Evolutionary conservation across 2,329 filamentous ascomycete genomes (phyloP), one percentile per base, ranked within the genome.

Genomic region (Xylaria sp.): DNA sequence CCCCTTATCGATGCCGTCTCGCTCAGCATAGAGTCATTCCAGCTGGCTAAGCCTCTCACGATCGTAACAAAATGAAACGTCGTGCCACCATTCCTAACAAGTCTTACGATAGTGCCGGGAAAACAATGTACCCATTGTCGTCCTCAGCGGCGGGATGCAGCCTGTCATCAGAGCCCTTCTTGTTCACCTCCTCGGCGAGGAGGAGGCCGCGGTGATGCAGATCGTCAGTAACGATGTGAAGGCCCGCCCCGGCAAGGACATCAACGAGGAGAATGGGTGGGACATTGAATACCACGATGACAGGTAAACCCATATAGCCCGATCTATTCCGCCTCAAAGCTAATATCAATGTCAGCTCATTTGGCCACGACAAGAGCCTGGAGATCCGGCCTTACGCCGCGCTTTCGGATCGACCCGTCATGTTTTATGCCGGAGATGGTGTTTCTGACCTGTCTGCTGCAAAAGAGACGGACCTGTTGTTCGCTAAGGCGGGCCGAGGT

Each of bases 311-410:
- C 25, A 15, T 2, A 54, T 9, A 13, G 9, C 15, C 38, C 17
- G 7, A 37, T n/a, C 13, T 2, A 29, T 37, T 4, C 6, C 17
- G 13, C 17, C 41, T 5, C 13, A 23, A 19, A 23, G 23, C 44
- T 71, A 56, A 70, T 33, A 0, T 27, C 21, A 21, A 11, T 38
- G 56, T 61, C 64, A 91, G 90, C 73, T 84, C 88, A 60, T 96
- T 96, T 71, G 95, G 95, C n/a, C 95, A 99, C 75, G 94, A 99
- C 83, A 99, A 99, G 85, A 93, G 90, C 25, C 82, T 94, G 55
- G 92, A 95, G 74, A 92, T 99, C 71, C 87, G 91, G 67, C 92
- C 92, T 53, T 98, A 98, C 78, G 89, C 90, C 2, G 82, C 87
- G 25, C 82, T 96, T 43, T 87, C 91, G 0, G 81, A 90, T 71